phyloP scores from a whole-genome alignment of 257 asterid genomes.

The Paraleonurus japonicus region DNA sequence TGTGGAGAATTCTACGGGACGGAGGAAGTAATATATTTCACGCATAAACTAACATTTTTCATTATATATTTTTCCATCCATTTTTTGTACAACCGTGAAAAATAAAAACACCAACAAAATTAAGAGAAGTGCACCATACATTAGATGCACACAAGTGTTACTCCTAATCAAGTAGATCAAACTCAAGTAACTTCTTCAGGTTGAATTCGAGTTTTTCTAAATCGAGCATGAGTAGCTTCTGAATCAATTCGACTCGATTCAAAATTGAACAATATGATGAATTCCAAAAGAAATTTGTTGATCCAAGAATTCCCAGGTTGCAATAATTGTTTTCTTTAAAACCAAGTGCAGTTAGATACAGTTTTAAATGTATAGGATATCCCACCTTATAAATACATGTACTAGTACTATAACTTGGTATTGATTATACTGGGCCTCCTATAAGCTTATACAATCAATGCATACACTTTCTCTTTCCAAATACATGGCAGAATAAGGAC shows the following conservation, averaged over 20 bases:
- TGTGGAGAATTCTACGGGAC: too few species aligned
- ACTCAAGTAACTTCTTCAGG: not conserved
- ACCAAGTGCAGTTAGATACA: constrained; percentile 21
- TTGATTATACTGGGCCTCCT: constrained; percentile 21
- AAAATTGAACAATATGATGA: not conserved
- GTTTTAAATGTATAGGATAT: constrained; percentile 8
- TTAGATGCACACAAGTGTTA: too few species aligned
- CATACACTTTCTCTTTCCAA: constrained; percentile 17
- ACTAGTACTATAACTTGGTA: constrained; percentile 17
- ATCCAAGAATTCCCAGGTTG: not conserved
- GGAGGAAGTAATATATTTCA: too few species aligned
- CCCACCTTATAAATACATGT: constrained; percentile 1
- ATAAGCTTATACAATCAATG: constrained; percentile 21
- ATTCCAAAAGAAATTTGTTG: not conserved
- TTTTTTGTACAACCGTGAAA: too few species aligned
- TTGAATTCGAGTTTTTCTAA: not conserved
- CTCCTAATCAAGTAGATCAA: not conserved
- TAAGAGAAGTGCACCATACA: too few species aligned
- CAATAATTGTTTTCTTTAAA: constrained; percentile 13
- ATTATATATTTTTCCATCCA: too few species aligned
- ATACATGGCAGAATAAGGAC: not conserved
- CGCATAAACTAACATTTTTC: too few species aligned
- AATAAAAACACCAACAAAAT: too few species aligned
- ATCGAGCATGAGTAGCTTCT: not conserved
- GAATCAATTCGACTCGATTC: not conserved